A percentile compares a stretch with the other conserved stretches of the same genome.
Evolutionary conservation across 345 rosid genomes (phyloP).

Genomic region (Acer saccharum): DNA sequence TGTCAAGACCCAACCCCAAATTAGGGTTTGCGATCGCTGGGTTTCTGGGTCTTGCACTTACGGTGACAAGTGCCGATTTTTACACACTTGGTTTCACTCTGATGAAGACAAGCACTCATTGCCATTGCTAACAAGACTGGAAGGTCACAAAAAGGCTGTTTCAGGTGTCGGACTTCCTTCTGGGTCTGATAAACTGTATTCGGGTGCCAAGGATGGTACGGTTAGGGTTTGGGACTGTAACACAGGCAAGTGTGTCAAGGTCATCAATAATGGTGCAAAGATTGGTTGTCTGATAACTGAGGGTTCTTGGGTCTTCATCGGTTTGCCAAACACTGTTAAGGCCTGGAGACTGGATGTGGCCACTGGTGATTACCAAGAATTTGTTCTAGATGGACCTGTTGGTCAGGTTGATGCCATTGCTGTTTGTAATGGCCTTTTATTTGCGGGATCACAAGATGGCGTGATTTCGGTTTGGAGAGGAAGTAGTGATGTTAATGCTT

Average conservation of each 20-base stretch:
- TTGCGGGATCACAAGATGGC: slow-evolving; percentile 15
- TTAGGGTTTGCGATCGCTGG: neutral
- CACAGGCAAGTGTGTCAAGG: neutral
- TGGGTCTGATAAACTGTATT: slow-evolving; percentile 17
- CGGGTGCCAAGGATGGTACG: slow-evolving; percentile 6
- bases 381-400: neutral
- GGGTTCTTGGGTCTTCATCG: neutral
- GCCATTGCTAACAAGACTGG: neutral
- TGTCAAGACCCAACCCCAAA: neutral
- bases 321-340: slow-evolving; percentile 4
- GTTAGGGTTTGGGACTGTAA: slow-evolving; percentile 15
- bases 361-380: neutral
- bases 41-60: neutral
- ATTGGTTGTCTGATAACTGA: slow-evolving; percentile 6
- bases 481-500: neutral
- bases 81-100: neutral
- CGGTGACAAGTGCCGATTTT: neutral
- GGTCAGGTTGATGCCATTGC: slow-evolving; percentile 2
- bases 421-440: neutral
- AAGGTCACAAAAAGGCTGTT: slow-evolving; percentile 2
- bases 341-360: neutral
- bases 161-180: slow-evolving; percentile 10
- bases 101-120: neutral
- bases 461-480: slow-evolving; percentile 5
- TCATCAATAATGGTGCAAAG: neutral